phyloP scores from a whole-genome alignment of 768 basidiomycete species.

The Steccherinum ochraceum region DNA sequence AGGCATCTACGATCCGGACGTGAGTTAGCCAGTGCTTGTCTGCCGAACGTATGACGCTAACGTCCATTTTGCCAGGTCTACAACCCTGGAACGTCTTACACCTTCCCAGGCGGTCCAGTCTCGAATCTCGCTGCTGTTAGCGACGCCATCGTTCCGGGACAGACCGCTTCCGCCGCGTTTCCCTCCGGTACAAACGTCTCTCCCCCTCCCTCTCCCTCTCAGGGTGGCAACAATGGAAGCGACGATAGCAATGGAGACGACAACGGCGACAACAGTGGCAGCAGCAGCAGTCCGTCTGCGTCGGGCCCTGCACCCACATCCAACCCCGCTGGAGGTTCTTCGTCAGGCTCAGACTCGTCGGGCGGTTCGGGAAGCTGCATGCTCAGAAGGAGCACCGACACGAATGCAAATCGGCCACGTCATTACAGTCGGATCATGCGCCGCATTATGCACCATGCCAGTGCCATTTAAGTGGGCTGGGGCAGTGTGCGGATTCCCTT shows the following conservation, averaged over 20 bases:
- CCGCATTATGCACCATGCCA: slow-evolving; percentile 12
- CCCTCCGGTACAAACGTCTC: slow-evolving; percentile 10
- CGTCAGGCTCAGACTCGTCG: background rate
- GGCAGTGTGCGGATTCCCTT: no score
- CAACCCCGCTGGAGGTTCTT: background rate
- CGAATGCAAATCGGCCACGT: slow-evolving; percentile 5
- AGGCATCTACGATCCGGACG: slow-evolving; percentile 58
- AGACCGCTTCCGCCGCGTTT: slow-evolving; percentile 10
- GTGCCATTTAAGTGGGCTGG: background rate
- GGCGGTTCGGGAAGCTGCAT: slow-evolving; percentile 10
- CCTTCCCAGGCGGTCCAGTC: slow-evolving; percentile 23
- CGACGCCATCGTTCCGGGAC: slow-evolving; percentile 8
- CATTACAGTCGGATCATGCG: slow-evolving; percentile 15
- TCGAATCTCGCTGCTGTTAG: slow-evolving; percentile 17
- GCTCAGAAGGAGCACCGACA: slow-evolving; percentile 6
- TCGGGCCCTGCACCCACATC: background rate
- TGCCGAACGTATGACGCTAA: background rate
- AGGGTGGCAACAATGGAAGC: background rate
- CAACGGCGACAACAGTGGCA: background rate
- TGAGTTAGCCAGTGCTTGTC: slow-evolving; percentile 16
- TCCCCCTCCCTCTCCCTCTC: background rate
- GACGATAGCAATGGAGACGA: background rate
- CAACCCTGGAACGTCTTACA: slow-evolving; percentile 18
- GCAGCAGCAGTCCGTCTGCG: background rate
- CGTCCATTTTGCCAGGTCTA: slow-evolving; percentile 14